Base-by-base conservation (phyloP, 345 rosid species). In the Lagerstroemia speciosa region DNA sequence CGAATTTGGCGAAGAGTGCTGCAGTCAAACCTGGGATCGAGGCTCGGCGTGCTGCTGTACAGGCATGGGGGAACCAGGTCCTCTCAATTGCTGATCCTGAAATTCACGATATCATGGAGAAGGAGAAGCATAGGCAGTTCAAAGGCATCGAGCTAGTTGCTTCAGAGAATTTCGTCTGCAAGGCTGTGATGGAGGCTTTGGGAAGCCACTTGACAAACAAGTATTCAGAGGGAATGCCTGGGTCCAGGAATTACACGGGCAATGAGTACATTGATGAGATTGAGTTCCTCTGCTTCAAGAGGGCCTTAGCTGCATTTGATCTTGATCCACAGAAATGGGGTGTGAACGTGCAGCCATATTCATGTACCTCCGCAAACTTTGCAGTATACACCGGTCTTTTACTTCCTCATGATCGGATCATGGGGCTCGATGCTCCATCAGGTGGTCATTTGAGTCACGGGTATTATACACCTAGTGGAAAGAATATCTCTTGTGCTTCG, bases 401-500 rank as follows among this genome's bases (percentile, higher is more conserved):
- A 70, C 71, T 81, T 52, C 95, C 95, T 0, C 95, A 95, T 66
- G 99, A 91, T 75, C 77, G 98, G 72, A 91, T 94, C 52, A 91
- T 94, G 98, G 99, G 99, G 65, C 77, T 94, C 70, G 99, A 94
- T 82, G 78, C 98, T 6, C 98, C 97, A 7, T 94, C 99, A 0
- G 99, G 99, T 2, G 97, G 99, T n/a, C 95, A 94, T 77, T 69
- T 88, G 85, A 91, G 99, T 75, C 99, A 94, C 26, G 97, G 99
- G 0, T 94, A 90, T 70, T 83, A 83, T 72, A 88, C 81, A 0
- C 92, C 98, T 0, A 90, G 92, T 45, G 97, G 99, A 70, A 91
- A 88, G 82, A 94, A 88, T 79, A 88, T 94, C 55, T 91, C 99
- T n/a, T 93, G 93, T 70, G 83, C 98, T 7, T 89, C 98, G 0